These are phyloP conservation scores for Fistulifera pelliculosa DNA, from an alignment of 108 stramenopile genomes.

Conservation along the genomic window DNA sequence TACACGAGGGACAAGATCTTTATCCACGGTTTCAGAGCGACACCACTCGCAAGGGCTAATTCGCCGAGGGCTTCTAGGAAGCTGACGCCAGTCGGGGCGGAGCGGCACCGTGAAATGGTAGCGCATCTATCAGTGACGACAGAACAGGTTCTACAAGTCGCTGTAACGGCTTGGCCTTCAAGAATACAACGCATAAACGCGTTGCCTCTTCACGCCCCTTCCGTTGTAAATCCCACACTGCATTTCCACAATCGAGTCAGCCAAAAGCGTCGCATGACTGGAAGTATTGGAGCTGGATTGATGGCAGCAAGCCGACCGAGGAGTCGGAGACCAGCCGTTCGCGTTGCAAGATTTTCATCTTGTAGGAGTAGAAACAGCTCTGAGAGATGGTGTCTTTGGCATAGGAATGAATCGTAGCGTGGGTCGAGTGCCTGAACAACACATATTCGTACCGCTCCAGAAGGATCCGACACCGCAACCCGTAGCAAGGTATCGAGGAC, in stretches of 20 bases:
- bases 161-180: conserved; percentile 63
- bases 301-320: conserved; percentile 75
- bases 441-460: conserved; percentile 72
- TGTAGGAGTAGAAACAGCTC: conserved; percentile 78
- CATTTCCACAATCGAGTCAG: conserved; percentile 65
- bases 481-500: conserved; percentile 66
- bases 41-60: conserved; percentile 71
- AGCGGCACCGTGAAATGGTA: conserved; percentile 58
- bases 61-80: conserved; percentile 89
- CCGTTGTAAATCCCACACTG: conserved; percentile 66
- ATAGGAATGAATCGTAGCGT: conserved; percentile 82
- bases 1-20: conserved; percentile 76
- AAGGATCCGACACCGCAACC: conserved; percentile 80
- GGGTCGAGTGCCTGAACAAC: conserved; percentile 75
- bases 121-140: conserved; percentile 50
- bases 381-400: conserved; percentile 70
- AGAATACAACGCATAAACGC: conserved; percentile 68
- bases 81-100: conserved; percentile 70
- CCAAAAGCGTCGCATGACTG: conserved; percentile 63
- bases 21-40: conserved; percentile 76
- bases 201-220: conserved; percentile 71
- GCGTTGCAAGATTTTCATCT: conserved; percentile 79
- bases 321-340: conserved; percentile 71
- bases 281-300: conserved; percentile 83
- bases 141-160: conserved; percentile 67